These are phyloP conservation scores for Takakia lepidozioides DNA, from an alignment of 225 moss, liverwort and hornwort species.

Conservation along the genomic window DNA sequence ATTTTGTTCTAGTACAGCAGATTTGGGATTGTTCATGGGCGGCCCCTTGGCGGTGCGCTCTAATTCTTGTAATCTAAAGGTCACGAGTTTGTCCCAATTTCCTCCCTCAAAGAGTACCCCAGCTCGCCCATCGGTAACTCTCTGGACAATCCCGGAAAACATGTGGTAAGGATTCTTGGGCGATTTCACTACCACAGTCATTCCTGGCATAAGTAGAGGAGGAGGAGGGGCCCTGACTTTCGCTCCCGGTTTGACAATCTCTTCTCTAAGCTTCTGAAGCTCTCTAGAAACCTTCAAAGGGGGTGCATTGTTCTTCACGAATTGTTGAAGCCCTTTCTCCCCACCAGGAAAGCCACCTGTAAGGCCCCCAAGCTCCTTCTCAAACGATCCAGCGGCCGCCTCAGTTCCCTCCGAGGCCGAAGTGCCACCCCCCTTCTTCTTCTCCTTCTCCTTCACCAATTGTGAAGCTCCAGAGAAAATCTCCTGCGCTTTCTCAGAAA, in stretches of 20 bases:
- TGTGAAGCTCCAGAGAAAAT: constrained; percentile 32
- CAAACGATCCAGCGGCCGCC: constrained; percentile 42
- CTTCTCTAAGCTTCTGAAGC: constrained; percentile 36
- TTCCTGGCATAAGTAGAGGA: constrained; percentile 86
- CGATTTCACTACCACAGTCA: constrained; percentile 74
- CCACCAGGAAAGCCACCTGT: constrained; percentile 94
- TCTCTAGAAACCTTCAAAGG: constrained; percentile 39
- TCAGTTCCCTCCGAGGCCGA: constrained; percentile 33
- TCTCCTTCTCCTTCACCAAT: constrained; percentile 21
- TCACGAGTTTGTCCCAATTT: constrained; percentile 90
- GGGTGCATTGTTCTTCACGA: constrained; percentile 59
- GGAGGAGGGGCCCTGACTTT: constrained; percentile 36
- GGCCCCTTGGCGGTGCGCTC: constrained; percentile 68
- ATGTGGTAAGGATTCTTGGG: constrained; percentile 65
- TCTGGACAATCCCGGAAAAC: constrained; percentile 84
- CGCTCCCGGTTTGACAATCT: constrained; percentile 29
- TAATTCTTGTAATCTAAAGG: constrained; percentile 68
- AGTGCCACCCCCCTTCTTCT: constrained; percentile 13
- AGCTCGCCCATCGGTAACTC: constrained; percentile 79
- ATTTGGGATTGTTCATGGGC: constrained; percentile 87
- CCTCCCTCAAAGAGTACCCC: constrained; percentile 96
- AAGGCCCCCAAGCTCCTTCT: constrained; percentile 65
- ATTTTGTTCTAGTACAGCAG: constrained; percentile 51
- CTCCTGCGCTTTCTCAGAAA: constrained; percentile 31
- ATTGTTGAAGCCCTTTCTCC: constrained; percentile 67